Evolutionary conservation across 148 eudicot genomes (phyloP).

Genomic region (Heliosperma pusillum): DNA sequence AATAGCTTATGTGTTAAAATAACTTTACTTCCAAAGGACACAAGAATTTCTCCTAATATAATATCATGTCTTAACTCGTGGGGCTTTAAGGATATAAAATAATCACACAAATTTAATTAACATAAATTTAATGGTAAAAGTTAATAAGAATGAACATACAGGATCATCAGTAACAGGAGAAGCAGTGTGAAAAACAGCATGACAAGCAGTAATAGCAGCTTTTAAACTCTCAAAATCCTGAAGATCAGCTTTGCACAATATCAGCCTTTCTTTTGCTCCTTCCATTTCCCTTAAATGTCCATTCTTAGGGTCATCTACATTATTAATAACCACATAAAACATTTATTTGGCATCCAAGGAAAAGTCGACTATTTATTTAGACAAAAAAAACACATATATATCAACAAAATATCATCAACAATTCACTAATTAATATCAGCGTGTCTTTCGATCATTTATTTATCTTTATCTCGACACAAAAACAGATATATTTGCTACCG

Average conservation of each 20-base stretch:
- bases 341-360: neutral
- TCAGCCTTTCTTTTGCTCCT: conserved; percentile 83
- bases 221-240: conserved; percentile 67
- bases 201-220: conserved; percentile 75
- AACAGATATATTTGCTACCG: too few relatives aligned
- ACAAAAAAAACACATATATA: neutral
- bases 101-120: too few relatives aligned
- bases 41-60: too few relatives aligned
- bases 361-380: neutral
- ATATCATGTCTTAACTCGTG: too few relatives aligned
- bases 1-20: too few relatives aligned
- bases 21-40: too few relatives aligned
- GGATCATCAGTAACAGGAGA: conserved; percentile 98
- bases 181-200: conserved; percentile 93
- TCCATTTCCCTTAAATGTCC: conserved; percentile 74
- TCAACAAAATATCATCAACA: neutral
- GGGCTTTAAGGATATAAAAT: too few relatives aligned
- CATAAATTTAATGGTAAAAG: neutral
- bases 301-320: conserved; percentile 82
- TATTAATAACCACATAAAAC: conserved; percentile 9
- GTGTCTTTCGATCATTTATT: too few relatives aligned
- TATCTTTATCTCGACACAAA: too few relatives aligned
- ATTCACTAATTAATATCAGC: neutral
- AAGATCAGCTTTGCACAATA: conserved; percentile 76
- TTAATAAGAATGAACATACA: conserved; percentile 29